phyloP scores from a whole-genome alignment of 2,329 filamentous ascomycete species.

The Beauveria australis region DNA sequence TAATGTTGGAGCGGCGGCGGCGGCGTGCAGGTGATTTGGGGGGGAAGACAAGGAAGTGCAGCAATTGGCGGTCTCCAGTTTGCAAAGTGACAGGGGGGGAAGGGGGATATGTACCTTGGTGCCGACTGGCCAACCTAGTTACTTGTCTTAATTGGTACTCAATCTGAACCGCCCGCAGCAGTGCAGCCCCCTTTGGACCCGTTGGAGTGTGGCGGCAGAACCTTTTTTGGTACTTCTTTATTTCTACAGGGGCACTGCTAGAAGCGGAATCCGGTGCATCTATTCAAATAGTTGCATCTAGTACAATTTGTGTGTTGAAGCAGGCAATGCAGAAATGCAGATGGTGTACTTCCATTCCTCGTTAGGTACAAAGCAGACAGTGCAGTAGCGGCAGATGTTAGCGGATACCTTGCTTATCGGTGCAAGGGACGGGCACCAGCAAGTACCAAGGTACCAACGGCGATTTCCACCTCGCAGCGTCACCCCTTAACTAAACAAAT shows the following conservation, averaged over 20 bases:
- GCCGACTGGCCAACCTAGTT: too few species aligned
- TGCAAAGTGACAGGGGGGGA: background rate
- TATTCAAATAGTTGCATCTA: background rate
- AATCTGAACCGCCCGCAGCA: constrained; percentile 6
- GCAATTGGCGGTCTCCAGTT: constrained; percentile 10
- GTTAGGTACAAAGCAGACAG: too few species aligned
- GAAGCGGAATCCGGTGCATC: background rate
- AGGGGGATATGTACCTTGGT: background rate
- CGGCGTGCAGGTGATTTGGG: background rate
- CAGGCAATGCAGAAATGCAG: too few species aligned
- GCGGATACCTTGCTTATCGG: too few species aligned
- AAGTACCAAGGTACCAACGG: too few species aligned
- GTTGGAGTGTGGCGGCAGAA: background rate
- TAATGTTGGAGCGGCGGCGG: constrained; percentile 2
- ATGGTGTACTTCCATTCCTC: too few species aligned
- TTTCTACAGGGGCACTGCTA: background rate
- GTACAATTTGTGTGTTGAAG: background rate
- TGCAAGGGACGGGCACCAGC: too few species aligned
- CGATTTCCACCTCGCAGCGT: too few species aligned
- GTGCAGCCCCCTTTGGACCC: background rate
- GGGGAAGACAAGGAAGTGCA: background rate
- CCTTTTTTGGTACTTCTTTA: background rate
- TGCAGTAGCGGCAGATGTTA: too few species aligned
- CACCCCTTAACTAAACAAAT: too few species aligned
- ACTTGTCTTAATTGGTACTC: background rate